These are phyloP conservation scores for Pelargonium fulgidum DNA, from an alignment of 441 rosid genomes.

Conservation along the genomic window DNA sequence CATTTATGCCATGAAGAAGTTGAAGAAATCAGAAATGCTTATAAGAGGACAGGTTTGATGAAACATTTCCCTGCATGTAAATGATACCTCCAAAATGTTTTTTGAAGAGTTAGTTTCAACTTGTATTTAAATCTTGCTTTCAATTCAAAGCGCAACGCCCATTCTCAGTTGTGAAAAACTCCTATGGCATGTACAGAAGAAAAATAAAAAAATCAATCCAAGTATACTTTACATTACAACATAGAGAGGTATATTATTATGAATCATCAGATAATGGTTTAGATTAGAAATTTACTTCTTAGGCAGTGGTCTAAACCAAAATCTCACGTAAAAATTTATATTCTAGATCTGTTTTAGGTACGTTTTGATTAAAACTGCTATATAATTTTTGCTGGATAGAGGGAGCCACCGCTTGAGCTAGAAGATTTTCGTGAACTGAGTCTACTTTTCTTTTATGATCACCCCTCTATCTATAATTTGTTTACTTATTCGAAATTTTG, in stretches of 20 bases:
- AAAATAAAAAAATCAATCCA: neutral
- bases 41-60: conserved; percentile 81
- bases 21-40: conserved; percentile 97
- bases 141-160: neutral
- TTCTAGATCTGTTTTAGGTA: no score
- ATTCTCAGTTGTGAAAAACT: neutral
- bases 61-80: conserved; percentile 5
- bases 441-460: neutral
- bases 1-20: conserved; percentile 95
- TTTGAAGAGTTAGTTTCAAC: neutral
- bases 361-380: no score
- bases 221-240: neutral
- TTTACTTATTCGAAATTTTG: neutral
- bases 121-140: neutral
- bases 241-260: neutral
- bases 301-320: neutral
- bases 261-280: neutral
- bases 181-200: neutral
- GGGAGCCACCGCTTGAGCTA: no score
- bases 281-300: neutral
- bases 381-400: no score
- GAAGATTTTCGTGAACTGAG: neutral
- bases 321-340: no score
- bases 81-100: neutral
- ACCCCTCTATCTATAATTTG: neutral